Evolutionary conservation across 192 early-diverging fungal genomes (phyloP), one percentile per base, ranked within the genome.

Genomic region (Coemansia sp.): DNA sequence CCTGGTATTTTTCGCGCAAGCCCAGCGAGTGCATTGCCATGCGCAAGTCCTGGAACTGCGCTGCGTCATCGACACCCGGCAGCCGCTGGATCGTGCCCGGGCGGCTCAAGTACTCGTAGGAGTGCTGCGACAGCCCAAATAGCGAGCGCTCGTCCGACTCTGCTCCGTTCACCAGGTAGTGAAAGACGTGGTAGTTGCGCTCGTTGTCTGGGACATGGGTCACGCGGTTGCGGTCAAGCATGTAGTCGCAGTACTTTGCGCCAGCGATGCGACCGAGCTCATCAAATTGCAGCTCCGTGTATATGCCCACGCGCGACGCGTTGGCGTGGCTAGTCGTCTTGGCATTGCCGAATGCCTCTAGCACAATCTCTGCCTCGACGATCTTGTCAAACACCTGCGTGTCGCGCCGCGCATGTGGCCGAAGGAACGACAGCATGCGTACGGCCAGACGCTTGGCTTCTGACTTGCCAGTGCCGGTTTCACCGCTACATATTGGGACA

Each of bases 121-220:
- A 85, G 80, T 54, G 79, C 62, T 36, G 83, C 26, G 83, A 81
- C 5, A 99, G 78, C 40, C 84, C 84, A 46, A 89, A 83, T 50
- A 84, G 71, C 14, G 82, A 34, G 47, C 84, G 87, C 70, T 97
- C 93, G 55, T 91, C 86, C 17, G 74, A 53, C 21, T 85, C 79
- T 0, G 80, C 80, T n/a, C 95, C 97, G 21, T 90, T 86, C 5
- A 96, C 81, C 23, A 99, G 75, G 60, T 93, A 88, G 79, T 99
- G 94, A 64, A 99, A 93, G 26, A 96, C 86, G 63, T 97, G 91
- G 78, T 95, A 99, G 72, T 85, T 92, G 50, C 88, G 83, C 50
- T 93, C 93, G 19, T 79, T 78, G 25, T 71, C 73, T 7, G 84
- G 81, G 7, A 82, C 74, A 17, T 79, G 75, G 5, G 84, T 79